Base-by-base conservation (phyloP, 2,329 filamentous ascomycete genomes). In the Paecilomyces variotii region DNA sequence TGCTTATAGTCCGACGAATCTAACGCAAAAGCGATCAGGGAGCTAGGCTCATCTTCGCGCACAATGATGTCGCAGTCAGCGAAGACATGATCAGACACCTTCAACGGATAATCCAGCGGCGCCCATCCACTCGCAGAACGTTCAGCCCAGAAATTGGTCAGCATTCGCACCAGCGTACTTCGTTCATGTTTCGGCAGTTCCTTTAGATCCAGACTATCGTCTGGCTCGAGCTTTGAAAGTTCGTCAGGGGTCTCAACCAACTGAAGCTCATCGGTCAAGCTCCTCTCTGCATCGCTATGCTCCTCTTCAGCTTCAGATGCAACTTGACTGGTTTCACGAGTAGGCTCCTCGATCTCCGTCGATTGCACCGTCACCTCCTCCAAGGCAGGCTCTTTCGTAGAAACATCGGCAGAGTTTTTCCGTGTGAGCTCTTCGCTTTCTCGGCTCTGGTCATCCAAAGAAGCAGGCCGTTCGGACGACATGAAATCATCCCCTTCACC, bases 91-190 rank as follows among this genome's bases (percentile, higher is more conserved):
- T 99, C 94, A 14, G 87, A 90, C 53, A 88, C 80, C 63, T 85
- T 89, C 62, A 97, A 83, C 2, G 95, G 95, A 68, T 99, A 99
- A 57, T 99, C 94, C 24, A 99, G 82, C 25, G 88, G 85, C 4
- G 88, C 84, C 94, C 94, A 99, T 39, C 93, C 92, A 72, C 91
- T 97, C 26, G 95, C 91, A 54, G 94, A 97, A 56, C 94, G 86
- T 74, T 99, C 95, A 2, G 94, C 95, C 94, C 94, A 99, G 74
- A 99, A 99, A 68, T 93, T 97, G 14, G 91, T 94, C 53, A 99
- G 81, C 78, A 97, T 91, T 70, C 95, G 96, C 84, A 99, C 88
- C 63, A 97, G 79, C 53, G 91, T 97, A 59, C 87, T 92, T 73
- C 93, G 94, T 70, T 97, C 91, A 69, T 97, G 91, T 68, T 91